phyloP scores from a whole-genome alignment of 208 protist species.

The Trypanosoma platydactyli region DNA sequence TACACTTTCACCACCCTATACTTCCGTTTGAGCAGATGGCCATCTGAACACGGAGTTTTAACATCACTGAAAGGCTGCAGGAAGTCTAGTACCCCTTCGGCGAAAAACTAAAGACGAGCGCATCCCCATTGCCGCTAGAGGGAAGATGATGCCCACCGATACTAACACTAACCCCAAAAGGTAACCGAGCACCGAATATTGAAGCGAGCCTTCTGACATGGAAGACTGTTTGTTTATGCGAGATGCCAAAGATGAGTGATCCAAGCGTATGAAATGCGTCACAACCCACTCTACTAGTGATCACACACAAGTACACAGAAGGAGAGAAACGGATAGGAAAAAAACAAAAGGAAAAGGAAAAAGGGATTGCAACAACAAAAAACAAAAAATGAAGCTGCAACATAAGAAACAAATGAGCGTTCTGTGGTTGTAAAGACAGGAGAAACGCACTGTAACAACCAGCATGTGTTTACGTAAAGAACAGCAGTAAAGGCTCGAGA shows the following conservation, averaged over 20 bases:
- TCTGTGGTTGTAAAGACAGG: background rate
- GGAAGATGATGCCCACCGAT: conserved; percentile 38
- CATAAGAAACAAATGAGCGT: conserved; percentile 2
- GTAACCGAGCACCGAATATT: conserved; percentile 35
- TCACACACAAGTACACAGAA: conserved; percentile 2
- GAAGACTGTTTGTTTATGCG: background rate
- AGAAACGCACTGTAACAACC: conserved; percentile 15
- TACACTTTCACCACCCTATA: background rate
- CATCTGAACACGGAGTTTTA: background rate
- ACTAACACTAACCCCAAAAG: conserved; percentile 47
- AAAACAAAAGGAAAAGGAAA: background rate
- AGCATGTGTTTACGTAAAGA: too few relatives aligned
- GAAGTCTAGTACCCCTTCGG: conserved; percentile 34
- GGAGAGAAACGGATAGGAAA: conserved; percentile 14
- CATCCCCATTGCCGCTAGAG: conserved; percentile 51
- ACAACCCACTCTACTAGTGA: background rate
- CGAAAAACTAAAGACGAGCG: conserved; percentile 62
- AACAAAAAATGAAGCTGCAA: conserved; percentile 13
- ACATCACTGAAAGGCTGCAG: conserved; percentile 43
- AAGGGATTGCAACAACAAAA: conserved; percentile 21
- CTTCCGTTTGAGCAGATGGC: background rate
- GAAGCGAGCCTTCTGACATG: conserved; percentile 7
- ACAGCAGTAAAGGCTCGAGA: too few relatives aligned
- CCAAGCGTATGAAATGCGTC: too few relatives aligned
- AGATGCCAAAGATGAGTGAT: background rate